Conservation (phyloP, 148 eudicot species). For the Camellia sinensis region DNA sequence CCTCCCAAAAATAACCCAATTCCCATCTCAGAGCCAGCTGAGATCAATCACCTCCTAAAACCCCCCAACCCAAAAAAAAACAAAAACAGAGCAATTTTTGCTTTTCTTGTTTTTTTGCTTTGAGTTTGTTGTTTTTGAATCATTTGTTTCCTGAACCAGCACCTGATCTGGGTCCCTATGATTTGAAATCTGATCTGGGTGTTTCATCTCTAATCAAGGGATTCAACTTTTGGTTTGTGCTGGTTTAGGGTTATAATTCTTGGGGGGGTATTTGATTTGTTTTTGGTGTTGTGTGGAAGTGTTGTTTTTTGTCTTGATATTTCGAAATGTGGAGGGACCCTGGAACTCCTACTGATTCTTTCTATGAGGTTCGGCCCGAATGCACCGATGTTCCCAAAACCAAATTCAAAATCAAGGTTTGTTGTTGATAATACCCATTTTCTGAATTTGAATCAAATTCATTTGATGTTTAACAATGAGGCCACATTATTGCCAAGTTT, state of each 20-base stretch:
- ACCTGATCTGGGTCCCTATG: slow-evolving; percentile 30
- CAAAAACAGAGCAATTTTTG: background rate
- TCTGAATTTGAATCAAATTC: background rate
- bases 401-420: slow-evolving; percentile 95
- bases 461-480: background rate
- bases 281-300: slow-evolving; percentile 10
- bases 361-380: slow-evolving; percentile 79
- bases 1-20: background rate
- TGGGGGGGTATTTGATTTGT: slow-evolving; percentile 12
- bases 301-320: slow-evolving; percentile 7
- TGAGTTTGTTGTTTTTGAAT: slow-evolving; percentile 7
- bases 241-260: slow-evolving; percentile 17
- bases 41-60: background rate
- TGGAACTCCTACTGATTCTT: slow-evolving; percentile 80
- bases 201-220: slow-evolving; percentile 19
- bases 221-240: slow-evolving; percentile 14
- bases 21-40: slow-evolving; percentile 4
- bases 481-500: background rate
- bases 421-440: slow-evolving; percentile 11
- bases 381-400: slow-evolving; percentile 82
- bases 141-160: slow-evolving; percentile 2
- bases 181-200: slow-evolving; percentile 25
- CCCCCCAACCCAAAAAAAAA: background rate
- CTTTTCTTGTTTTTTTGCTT: background rate
- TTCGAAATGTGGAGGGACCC: slow-evolving; percentile 69